Evolutionary conservation across 768 basidiomycete genomes (phyloP).

Genomic region (Naganishia antarctica): DNA sequence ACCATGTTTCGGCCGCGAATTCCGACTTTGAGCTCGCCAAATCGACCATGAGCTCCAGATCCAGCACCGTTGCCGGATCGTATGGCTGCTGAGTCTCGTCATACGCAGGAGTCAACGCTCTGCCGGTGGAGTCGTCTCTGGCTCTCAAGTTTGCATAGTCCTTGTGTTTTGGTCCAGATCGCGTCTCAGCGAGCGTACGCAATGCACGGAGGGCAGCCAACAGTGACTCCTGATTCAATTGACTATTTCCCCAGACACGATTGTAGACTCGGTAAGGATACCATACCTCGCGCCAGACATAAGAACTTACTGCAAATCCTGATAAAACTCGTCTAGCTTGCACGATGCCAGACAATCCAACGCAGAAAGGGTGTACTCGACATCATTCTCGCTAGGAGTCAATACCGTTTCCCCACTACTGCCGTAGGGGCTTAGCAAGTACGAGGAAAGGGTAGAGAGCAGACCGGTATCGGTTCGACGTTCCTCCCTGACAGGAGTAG

Average conservation of each 20-base stretch:
- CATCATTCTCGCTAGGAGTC: slow-evolving; percentile 79
- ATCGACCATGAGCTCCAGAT: slow-evolving; percentile 91
- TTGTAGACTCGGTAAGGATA: no score
- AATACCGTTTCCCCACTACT: slow-evolving; percentile 68
- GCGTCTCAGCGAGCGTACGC: slow-evolving; percentile 81
- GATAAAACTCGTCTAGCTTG: slow-evolving; percentile 87
- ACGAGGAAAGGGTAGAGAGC: slow-evolving; percentile 86
- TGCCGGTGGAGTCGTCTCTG: slow-evolving; percentile 34
- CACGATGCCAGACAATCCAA: slow-evolving; percentile 94
- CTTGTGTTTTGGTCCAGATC: slow-evolving; percentile 61
- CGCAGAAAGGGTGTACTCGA: slow-evolving; percentile 89
- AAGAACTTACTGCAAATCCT: slow-evolving; percentile 74
- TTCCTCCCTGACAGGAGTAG: slow-evolving; percentile 57
- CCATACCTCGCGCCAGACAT: no score
- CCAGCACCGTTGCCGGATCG: slow-evolving; percentile 90
- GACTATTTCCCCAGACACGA: slow-evolving; percentile 55
- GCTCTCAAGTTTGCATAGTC: slow-evolving; percentile 39
- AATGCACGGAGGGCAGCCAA: slow-evolving; percentile 79
- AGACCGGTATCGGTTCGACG: slow-evolving; percentile 71
- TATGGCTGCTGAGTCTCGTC: slow-evolving; percentile 65
- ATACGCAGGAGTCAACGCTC: slow-evolving; percentile 30
- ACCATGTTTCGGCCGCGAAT: slow-evolving; percentile 86
- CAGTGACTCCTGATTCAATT: slow-evolving; percentile 71
- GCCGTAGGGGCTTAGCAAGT: slow-evolving; percentile 90
- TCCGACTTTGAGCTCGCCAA: slow-evolving; percentile 70